Evolutionary conservation across 1,139 yeast genomes (phyloP), one percentile per base, ranked within the genome.

Genomic region (Blastobotrys serpentis): DNA sequence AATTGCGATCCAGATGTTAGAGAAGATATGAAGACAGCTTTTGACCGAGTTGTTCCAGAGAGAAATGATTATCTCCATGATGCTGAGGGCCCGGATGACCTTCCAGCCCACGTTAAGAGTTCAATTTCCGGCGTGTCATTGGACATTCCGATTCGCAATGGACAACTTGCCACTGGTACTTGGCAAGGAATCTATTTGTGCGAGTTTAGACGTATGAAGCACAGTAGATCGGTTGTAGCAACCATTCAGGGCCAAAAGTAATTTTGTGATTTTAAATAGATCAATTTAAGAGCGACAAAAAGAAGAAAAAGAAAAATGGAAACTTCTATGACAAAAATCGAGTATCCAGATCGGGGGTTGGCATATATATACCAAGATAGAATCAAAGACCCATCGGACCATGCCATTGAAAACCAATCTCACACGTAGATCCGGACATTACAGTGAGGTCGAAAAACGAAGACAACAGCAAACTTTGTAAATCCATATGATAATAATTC

Each of bases 101-200:
- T 84, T 87, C 87, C 92, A 1, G 86, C 89, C 0, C 95, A 86
- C 64, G 79, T 82, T 49, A 82, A 84, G 60, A 75, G 85, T 29
- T 69, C 82, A 1, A 67, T 84, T 43, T 75, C 84, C 8, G 94
- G 95, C 21, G 83, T 79, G 2, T 75, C 80, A 10, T 69, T 86
- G 38, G 72, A 77, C 11, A 78, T 86, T 43, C 95, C 95, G 1
- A 84, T 86, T 47, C 63, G 75, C 14, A 77, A 84, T 57, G 95
- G 95, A 0, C 65, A 72, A 42, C 68, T 86, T 51, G 84, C 83
- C 1, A 73, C 82, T 0, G 95, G 95, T 2, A 85, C 92, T 0
- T 86, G 95, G 95, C 95, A 86, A 62, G 95, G 94, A 0, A 75
- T 86, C 42, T 85, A 84, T 72, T 70, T 84, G 44, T 74, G 86